A percentile compares a stretch with the other conserved stretches of the same genome.
Conservation (phyloP, 345 rosid genomes). For the Hypericum androsaemum region DNA sequence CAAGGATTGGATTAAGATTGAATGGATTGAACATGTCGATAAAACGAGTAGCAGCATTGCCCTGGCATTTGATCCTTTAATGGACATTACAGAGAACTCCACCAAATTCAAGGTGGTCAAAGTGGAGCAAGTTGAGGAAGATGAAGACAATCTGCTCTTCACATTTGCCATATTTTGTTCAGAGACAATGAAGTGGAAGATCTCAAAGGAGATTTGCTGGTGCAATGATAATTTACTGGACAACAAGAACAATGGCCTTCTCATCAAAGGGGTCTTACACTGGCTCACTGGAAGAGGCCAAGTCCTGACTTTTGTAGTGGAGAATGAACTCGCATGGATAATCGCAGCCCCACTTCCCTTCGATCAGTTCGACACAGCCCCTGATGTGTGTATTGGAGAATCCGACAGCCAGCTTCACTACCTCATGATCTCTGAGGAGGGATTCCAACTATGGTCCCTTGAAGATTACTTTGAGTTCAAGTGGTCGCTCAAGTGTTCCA, state of each 20-base stretch:
- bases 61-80: slow-evolving; percentile 26
- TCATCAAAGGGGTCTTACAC: slow-evolving; percentile 23
- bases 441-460: slow-evolving; percentile 31
- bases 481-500: slow-evolving; percentile 24
- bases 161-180: slow-evolving; percentile 27
- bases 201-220: slow-evolving; percentile 25
- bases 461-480: slow-evolving; percentile 30
- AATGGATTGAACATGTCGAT: slow-evolving; percentile 20
- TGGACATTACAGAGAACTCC: slow-evolving; percentile 10
- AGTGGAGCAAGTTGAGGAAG: slow-evolving; percentile 11
- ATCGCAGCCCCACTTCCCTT: slow-evolving; percentile 17
- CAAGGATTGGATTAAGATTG: slow-evolving; percentile 24
- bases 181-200: slow-evolving; percentile 18
- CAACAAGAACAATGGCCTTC: slow-evolving; percentile 26
- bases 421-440: slow-evolving; percentile 21
- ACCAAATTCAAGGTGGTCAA: slow-evolving; percentile 25
- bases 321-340: slow-evolving; percentile 27
- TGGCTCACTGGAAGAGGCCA: slow-evolving; percentile 32
- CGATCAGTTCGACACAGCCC: slow-evolving; percentile 9
- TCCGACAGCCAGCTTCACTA: slow-evolving; percentile 20
- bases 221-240: slow-evolving; percentile 8
- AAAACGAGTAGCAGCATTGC: slow-evolving; percentile 13
- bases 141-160: slow-evolving; percentile 7
- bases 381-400: slow-evolving; percentile 34
- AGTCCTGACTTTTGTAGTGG: slow-evolving; percentile 24